Conservation (phyloP, 169 alveolate genomes). For the Neospora caninum region DNA sequence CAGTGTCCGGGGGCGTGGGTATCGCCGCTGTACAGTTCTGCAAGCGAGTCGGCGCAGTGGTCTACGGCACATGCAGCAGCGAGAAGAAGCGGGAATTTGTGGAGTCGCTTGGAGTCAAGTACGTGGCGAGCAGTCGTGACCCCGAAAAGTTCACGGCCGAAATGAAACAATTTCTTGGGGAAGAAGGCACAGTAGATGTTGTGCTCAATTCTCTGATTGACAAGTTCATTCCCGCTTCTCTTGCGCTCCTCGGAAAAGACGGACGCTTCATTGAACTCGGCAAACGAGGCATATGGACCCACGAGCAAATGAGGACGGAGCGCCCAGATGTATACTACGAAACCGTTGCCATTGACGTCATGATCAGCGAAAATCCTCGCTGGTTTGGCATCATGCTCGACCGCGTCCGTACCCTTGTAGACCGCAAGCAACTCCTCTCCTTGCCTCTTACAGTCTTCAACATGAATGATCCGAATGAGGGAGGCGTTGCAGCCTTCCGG, state of each 20-base stretch:
- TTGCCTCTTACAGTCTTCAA: conserved; percentile 66
- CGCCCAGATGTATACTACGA: conserved; percentile 70
- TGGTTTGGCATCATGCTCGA: conserved; percentile 69
- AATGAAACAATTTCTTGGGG: conserved; percentile 46
- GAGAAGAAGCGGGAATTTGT: conserved; percentile 70
- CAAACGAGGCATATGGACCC: conserved; percentile 73
- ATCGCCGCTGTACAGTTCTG: conserved; percentile 76
- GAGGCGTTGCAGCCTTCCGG: conserved; percentile 72
- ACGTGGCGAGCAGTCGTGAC: conserved; percentile 72
- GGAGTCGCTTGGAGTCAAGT: conserved; percentile 67
- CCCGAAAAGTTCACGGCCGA: conserved; percentile 69
- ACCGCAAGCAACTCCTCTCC: conserved; percentile 49
- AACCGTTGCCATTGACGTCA: conserved; percentile 68
- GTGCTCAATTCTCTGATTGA: conserved; percentile 74
- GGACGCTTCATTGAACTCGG: conserved; percentile 81
- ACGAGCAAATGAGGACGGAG: conserved; percentile 58
- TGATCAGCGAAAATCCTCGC: conserved; percentile 70
- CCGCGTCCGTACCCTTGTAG: conserved; percentile 51
- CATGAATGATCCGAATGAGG: conserved; percentile 42
- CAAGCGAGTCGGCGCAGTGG: conserved; percentile 75
- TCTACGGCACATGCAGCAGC: conserved; percentile 76
- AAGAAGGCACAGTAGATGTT: conserved; percentile 68
- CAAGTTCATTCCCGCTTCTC: conserved; percentile 69
- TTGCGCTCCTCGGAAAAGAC: conserved; percentile 59
- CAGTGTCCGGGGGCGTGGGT: conserved; percentile 80